These are phyloP conservation scores for Eucalyptus erythrocorys DNA, from an alignment of 345 rosid species.

Conservation along the genomic window DNA sequence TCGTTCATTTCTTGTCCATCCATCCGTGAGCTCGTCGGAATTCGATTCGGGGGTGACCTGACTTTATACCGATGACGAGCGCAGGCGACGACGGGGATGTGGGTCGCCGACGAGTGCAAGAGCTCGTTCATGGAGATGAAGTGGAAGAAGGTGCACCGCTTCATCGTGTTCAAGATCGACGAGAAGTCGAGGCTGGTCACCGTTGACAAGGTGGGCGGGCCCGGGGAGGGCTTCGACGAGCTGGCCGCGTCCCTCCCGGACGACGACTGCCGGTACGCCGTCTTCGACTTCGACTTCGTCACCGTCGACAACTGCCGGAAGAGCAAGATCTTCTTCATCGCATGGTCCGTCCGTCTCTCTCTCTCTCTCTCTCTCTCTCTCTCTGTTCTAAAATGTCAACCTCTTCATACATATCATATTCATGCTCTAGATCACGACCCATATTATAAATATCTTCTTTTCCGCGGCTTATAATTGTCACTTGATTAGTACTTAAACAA, in stretches of 20 bases:
- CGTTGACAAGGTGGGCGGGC: constrained; percentile 85
- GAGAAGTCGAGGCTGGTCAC: constrained; percentile 77
- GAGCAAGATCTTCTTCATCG: constrained; percentile 99
- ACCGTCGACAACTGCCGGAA: constrained; percentile 88
- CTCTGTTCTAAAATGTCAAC: background rate
- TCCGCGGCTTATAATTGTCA: background rate
- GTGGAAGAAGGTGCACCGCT: constrained; percentile 82
- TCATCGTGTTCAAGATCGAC: constrained; percentile 90
- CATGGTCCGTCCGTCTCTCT: constrained; percentile 41
- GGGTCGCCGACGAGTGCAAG: constrained; percentile 85
- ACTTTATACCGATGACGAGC: background rate
- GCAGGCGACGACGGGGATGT: constrained; percentile 92
- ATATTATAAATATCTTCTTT: background rate
- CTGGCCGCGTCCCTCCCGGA: constrained; percentile 67
- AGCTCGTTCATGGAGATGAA: constrained; percentile 91
- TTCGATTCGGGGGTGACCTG: background rate
- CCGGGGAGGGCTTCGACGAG: constrained; percentile 71
- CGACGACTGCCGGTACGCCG: constrained; percentile 90
- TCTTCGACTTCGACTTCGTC: constrained; percentile 88
- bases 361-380: background rate
- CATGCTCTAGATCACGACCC: background rate
- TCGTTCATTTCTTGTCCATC: background rate
- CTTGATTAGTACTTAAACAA: background rate
- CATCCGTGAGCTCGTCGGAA: background rate
- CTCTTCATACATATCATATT: background rate